Base-by-base conservation (phyloP, 2,329 filamentous ascomycete genomes). In the Akanthomyces lecanii region DNA sequence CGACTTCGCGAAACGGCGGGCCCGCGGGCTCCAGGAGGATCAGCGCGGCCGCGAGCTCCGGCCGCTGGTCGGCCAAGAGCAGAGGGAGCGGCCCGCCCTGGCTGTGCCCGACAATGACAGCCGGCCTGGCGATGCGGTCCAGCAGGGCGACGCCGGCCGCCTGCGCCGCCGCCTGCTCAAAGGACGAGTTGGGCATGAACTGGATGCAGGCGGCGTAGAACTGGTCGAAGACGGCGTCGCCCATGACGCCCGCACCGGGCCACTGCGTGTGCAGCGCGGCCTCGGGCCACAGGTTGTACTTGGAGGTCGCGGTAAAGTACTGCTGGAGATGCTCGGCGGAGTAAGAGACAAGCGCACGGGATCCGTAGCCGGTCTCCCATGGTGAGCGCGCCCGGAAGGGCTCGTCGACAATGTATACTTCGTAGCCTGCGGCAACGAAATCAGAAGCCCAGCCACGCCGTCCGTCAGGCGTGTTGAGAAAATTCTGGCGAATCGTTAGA, bases 391-490 rank as follows among this genome's bases (percentile, higher is more conserved):
- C 81, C 23, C 78, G 76, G 30, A 74, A 74, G 3, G 78, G 74
- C 64, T 80, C 76, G 66, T 83, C 81, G 14, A 78, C 73, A 53
- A 82, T 70, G 69, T 81, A 82, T 53, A 81, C 72, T 51, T 78
- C 76, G 68, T 80, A 79, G 18, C 80, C 79, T n/a, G 75, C 71
- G 5, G 69, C 66, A 7, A 82, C 65, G 67, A 82, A 83, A 63
- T 74, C 74, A 3, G 77, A 79, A 0, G 80, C 77, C 81, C 80
- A 83, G 18, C 80, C 80, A 10, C 73, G 73, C 16, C 75, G 70
- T 51, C 78, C 78, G 63, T 81, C 79, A 7, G 80, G 79, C 52
- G 78, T 82, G 57, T 76, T 77, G 23, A 81, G 72, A 70, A 78
- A 81, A 66, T 80, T 79, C 74, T 77, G 63, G 21, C 8, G n/a